A percentile compares a stretch with the other conserved stretches of the same genome.
These are phyloP conservation scores for Cyclanthera cordifolia DNA, from an alignment of 306 rosid genomes.

Conservation along the genomic window DNA sequence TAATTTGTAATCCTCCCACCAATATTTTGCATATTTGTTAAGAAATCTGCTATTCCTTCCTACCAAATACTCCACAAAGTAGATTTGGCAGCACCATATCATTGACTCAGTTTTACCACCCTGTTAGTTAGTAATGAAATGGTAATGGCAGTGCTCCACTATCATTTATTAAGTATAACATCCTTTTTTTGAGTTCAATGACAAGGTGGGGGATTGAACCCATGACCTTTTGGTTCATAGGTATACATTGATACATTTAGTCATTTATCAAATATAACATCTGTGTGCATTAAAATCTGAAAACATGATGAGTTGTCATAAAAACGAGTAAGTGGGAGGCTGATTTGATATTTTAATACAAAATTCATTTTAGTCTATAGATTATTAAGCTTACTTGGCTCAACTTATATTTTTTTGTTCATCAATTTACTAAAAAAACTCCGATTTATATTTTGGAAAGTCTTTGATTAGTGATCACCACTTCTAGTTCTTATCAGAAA, in stretches of 20 bases:
- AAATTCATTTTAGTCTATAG: neutral
- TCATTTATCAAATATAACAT: neutral
- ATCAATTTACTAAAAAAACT: neutral
- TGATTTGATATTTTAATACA: neutral
- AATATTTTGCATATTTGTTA: neutral
- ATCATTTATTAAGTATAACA: neutral
- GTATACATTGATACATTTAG: too few relatives aligned
- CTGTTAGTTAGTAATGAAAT: neutral
- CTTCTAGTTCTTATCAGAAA: neutral
- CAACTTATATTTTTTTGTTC: neutral
- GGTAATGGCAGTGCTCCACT: neutral
- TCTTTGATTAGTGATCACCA: neutral
- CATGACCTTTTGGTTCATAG: too few relatives aligned
- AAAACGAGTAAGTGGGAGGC: neutral
- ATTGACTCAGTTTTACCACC: neutral
- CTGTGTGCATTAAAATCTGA: neutral
- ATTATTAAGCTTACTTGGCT: neutral
- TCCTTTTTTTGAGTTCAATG: too few relatives aligned
- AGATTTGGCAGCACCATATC: constrained; percentile 1
- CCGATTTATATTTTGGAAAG: neutral
- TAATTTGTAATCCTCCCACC: neutral
- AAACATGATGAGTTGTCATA: neutral
- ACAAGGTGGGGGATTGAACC: too few relatives aligned
- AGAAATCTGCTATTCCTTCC: neutral
- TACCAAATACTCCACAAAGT: neutral